Percentiles rank a stretch among this genome's conserved stretches.
These are phyloP conservation scores for Cocos nucifera DNA, from an alignment of 176 grass and related monocot species.

Conservation along the genomic window DNA sequence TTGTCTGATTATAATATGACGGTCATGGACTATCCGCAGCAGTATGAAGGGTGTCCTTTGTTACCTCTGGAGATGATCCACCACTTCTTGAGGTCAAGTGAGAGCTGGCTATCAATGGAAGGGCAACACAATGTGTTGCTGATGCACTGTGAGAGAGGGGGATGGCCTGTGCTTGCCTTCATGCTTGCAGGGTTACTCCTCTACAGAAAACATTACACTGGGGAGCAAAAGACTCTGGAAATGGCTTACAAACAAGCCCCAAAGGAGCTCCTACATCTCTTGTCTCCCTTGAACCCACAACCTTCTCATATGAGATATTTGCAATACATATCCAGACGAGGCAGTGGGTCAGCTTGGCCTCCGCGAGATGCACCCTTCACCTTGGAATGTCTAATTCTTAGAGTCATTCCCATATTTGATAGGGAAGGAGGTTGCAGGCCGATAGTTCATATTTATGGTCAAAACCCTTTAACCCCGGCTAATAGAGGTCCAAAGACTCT, in stretches of 20 bases:
- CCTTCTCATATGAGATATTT: constrained; percentile 53
- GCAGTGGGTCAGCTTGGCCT: constrained; percentile 5
- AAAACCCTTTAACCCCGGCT: background rate
- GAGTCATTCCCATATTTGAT: constrained; percentile 46
- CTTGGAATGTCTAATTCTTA: constrained; percentile 46
- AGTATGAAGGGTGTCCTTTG: constrained; percentile 24
- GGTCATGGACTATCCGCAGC: constrained; percentile 29
- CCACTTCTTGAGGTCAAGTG: constrained; percentile 25
- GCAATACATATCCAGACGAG: constrained; percentile 32
- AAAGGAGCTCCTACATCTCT: constrained; percentile 20
- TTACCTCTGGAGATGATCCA: constrained; percentile 25
- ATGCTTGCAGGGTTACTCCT: constrained; percentile 38
- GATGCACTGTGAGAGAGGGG: constrained; percentile 38
- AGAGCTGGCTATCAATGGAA: constrained; percentile 34
- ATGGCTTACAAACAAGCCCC: constrained; percentile 32
- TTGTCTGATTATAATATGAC: constrained; percentile 22
- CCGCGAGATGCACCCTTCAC: constrained; percentile 12
- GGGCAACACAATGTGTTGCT: constrained; percentile 33
- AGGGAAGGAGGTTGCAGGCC: constrained; percentile 35
- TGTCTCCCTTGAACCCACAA: constrained; percentile 22
- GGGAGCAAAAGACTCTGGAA: constrained; percentile 31
- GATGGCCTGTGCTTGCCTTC: constrained; percentile 36
- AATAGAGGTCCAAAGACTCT: constrained; percentile 13
- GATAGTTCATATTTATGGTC: constrained; percentile 26
- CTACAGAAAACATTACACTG: constrained; percentile 18